Conservation (phyloP, 225 moss, liverwort and hornwort genomes). For the Lunularia cruciata region DNA sequence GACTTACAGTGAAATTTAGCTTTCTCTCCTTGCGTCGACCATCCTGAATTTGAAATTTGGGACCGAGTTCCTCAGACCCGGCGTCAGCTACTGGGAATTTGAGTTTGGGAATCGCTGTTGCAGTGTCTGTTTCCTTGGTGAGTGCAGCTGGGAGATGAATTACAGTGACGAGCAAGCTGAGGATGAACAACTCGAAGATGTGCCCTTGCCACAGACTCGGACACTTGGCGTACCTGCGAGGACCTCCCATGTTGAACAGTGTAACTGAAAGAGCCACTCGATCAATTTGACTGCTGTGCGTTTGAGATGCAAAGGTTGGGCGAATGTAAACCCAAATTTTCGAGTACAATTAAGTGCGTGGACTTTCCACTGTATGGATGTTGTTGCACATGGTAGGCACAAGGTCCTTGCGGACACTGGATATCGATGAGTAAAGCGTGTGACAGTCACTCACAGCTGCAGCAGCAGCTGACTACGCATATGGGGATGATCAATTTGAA, state of each 20-base stretch:
- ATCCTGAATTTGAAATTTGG: neutral
- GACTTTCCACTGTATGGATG: neutral
- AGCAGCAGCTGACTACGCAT: neutral
- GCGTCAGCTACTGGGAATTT: no score
- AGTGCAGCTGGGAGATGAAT: neutral
- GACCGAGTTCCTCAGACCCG: neutral
- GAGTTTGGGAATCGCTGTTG: neutral
- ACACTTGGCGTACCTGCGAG: neutral
- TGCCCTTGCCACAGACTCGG: neutral
- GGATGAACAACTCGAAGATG: neutral
- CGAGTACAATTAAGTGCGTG: neutral
- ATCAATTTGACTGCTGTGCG: neutral
- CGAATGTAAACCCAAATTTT: neutral
- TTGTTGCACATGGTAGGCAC: neutral
- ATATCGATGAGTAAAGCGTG: neutral
- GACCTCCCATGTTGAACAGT: neutral
- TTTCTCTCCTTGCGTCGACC: neutral
- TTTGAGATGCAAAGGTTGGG: no score
- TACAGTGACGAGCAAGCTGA: neutral
- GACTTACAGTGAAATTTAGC: constrained; percentile 16
- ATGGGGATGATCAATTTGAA: neutral
- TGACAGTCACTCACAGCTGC: neutral
- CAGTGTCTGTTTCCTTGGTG: neutral
- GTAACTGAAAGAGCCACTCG: no score
- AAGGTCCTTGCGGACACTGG: neutral